phyloP scores from a whole-genome alignment of 2,329 filamentous ascomycete species.

The Clonostachys rhizophaga region DNA sequence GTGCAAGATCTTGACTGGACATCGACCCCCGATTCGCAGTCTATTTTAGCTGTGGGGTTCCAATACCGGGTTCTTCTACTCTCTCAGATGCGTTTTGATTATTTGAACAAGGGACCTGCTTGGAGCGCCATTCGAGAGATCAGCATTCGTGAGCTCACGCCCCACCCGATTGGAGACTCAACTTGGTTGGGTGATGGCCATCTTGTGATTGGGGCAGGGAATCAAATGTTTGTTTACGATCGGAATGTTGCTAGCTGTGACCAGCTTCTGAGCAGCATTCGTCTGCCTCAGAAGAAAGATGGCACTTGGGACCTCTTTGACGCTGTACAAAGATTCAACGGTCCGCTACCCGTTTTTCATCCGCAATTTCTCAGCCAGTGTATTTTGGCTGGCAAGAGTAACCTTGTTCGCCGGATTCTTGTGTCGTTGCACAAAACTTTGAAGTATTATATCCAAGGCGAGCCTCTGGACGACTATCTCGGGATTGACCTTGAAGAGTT shows the following conservation, averaged over 20 bases:
- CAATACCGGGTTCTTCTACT: conserved; percentile 79
- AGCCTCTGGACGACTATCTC: conserved; percentile 73
- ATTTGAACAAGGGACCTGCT: conserved; percentile 81
- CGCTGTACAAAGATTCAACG: conserved; percentile 78
- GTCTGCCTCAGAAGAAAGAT: conserved; percentile 40
- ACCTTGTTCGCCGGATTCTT: conserved; percentile 68
- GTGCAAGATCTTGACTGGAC: conserved; percentile 93
- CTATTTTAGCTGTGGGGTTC: conserved; percentile 88
- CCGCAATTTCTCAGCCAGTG: conserved; percentile 87
- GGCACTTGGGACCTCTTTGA: conserved; percentile 70
- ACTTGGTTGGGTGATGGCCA: conserved; percentile 85
- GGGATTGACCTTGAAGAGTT: conserved; percentile 60
- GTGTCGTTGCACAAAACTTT: conserved; percentile 68
- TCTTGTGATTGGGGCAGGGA: conserved; percentile 83
- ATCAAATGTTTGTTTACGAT: conserved; percentile 83
- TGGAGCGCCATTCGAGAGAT: conserved; percentile 86
- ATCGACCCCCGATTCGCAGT: conserved; percentile 82
- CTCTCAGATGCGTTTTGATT: conserved; percentile 86
- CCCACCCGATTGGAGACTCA: conserved; percentile 88
- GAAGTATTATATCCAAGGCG: conserved; percentile 80
- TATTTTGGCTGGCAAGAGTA: conserved; percentile 73
- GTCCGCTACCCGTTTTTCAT: conserved; percentile 84
- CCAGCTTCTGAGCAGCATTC: conserved; percentile 48
- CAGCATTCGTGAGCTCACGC: conserved; percentile 73
- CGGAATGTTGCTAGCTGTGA: conserved; percentile 65